phyloP scores from a whole-genome alignment of 1,284 basidiomycete species.

The Naganishia liquefaciens region DNA sequence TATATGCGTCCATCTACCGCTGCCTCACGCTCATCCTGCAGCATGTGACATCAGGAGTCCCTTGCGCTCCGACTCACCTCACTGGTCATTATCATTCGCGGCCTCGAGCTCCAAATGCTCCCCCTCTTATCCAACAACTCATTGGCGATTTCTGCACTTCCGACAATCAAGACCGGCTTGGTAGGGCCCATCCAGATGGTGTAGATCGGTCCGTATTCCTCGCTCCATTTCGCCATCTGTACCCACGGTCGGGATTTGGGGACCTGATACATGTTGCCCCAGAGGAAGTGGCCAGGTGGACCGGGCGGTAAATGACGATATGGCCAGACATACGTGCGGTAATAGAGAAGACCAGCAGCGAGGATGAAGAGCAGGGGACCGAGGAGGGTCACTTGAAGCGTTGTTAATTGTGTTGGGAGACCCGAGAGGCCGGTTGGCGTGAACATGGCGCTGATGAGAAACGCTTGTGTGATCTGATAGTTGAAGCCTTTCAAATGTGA shows the following conservation, averaged over 20 bases:
- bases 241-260: slow-evolving; percentile 39
- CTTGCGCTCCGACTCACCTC: slow-evolving; percentile 41
- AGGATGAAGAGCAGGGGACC: slow-evolving; percentile 14
- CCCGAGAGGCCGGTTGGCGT: slow-evolving; percentile 6
- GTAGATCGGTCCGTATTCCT: slow-evolving; percentile 41
- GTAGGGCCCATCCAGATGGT: slow-evolving; percentile 38
- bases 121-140: slow-evolving; percentile 45
- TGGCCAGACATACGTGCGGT: slow-evolving; percentile 13
- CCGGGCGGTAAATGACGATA: slow-evolving; percentile 25
- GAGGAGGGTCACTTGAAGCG: slow-evolving; percentile 16
- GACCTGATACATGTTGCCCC: slow-evolving; percentile 40
- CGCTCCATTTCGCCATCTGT: slow-evolving; percentile 39
- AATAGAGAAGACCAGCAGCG: slow-evolving; percentile 5
- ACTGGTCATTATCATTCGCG: slow-evolving; percentile 43
- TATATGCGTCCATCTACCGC: too few relatives aligned
- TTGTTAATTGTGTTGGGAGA: slow-evolving; percentile 17
- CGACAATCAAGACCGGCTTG: slow-evolving; percentile 38
- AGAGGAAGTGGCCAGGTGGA: slow-evolving; percentile 20
- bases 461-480: too few relatives aligned
- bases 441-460: not conserved
- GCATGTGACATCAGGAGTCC: too few relatives aligned
- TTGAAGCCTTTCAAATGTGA: too few relatives aligned
- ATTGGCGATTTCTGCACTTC: slow-evolving; percentile 39
- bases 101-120: slow-evolving; percentile 41
- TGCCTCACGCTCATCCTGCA: too few relatives aligned